These are phyloP conservation scores for Rhododendron williamsianum DNA, from an alignment of 148 eudicot genomes.

Conservation along the genomic window DNA sequence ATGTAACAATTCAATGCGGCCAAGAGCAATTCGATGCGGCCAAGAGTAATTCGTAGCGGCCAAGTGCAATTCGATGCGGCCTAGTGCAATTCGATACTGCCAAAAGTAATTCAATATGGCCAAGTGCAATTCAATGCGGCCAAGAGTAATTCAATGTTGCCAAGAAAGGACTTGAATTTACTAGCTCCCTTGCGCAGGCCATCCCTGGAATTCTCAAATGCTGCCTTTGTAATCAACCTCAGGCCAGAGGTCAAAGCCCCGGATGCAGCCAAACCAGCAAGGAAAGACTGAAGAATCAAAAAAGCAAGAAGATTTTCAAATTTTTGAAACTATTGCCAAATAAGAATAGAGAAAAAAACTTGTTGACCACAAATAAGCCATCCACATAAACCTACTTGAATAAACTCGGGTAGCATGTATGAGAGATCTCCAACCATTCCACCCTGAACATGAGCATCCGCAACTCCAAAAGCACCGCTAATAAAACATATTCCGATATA, in stretches of 20 bases:
- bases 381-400: conserved; percentile 31
- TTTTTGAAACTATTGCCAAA: neutral
- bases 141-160: too few relatives aligned
- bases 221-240: conserved; percentile 50
- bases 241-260: conserved; percentile 55
- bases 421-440: conserved; percentile 61
- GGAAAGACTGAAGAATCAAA: conserved; percentile 34
- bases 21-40: too few relatives aligned
- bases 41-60: too few relatives aligned
- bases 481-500: conserved; percentile 39
- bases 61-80: too few relatives aligned
- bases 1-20: too few relatives aligned
- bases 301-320: neutral
- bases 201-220: conserved; percentile 37
- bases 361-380: neutral
- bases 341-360: neutral
- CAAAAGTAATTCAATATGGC: too few relatives aligned
- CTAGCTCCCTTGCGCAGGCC: conserved; percentile 59
- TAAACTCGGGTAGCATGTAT: conserved; percentile 46
- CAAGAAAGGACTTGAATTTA: conserved; percentile 9
- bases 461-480: conserved; percentile 45
- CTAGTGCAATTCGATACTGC: too few relatives aligned
- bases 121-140: too few relatives aligned
- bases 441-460: conserved; percentile 63
- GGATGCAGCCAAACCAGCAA: conserved; percentile 52